Evolutionary conservation across 2,329 filamentous ascomycete species (phyloP), one percentile per base, ranked within the genome.

Genomic region (Sphaerulina musiva): DNA sequence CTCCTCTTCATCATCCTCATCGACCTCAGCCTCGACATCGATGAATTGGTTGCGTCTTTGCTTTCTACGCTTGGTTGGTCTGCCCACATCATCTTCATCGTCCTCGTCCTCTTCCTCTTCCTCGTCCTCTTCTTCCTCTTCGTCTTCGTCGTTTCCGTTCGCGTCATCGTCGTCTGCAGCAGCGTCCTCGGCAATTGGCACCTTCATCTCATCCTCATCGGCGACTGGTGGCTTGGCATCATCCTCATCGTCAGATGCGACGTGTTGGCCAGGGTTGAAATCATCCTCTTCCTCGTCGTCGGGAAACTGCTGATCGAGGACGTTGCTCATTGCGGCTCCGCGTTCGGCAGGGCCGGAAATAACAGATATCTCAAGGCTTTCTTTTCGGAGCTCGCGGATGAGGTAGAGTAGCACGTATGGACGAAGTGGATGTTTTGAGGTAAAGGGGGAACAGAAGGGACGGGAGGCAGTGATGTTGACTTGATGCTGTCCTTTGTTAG

Each of bases 1-100:
- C 62, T 81, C 85, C 62, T 89, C 87, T 64, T 95, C 90, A 64
- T 95, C 90, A 60, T 95, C 84, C 55, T 87, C 93, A 68, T 97
- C 93, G 63, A 98, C 93, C 74, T 96, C 93, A 70, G 93, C 93
- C 78, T 98, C 93, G 67, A 92, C 89, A 83, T 98, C 93, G 74
- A 98, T 84, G 82, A 96, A 96, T 66, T 86, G 85, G 64, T 89
- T 88, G 59, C 89, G 83, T 60, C 81, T 80, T 69, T 82, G 83
- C 70, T 84, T 85, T 67, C 79, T 74, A 54, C 91, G 87, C 73
- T 97, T 97, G 64, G 86, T 48, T 8, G 54, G 54, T 46, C 54
- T 46, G 17, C 54, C 54, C 9, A 56, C 47, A 36, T 63, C 62
- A 34, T 62, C 65, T 45, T 67, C 67, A 36, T 65, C 66, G 49